Base-by-base conservation (phyloP, 257 asterid genomes). In the Leptodermis oblonga region DNA sequence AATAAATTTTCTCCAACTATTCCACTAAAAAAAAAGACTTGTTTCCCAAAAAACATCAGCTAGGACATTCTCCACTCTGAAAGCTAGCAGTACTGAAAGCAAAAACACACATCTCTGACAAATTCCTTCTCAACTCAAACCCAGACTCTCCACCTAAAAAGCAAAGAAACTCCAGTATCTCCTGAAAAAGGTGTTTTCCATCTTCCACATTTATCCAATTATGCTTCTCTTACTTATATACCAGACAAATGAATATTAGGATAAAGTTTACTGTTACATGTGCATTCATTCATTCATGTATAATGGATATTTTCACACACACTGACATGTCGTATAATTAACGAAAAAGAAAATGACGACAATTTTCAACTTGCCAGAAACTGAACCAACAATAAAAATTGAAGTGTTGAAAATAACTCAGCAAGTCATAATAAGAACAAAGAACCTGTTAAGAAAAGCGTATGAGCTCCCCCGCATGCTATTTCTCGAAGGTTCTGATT, bases 381-480 rank as follows among this genome's bases (percentile, higher is more conserved):
- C 8, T n/a, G 39, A 62, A 52, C 13, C 22, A 36, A 36, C 9
- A 62, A 4, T 1, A 37, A 7, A 51, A 17, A 22, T 3, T 17
- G 2, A 48, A 4, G 25, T 17, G 54, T 48, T 17, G 3, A 9
- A 5, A 48, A 48, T 48, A 48, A 48, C 4, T 48, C 23, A 0
- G 54, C 54, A 48, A 17, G 17, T 15, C 18, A 48, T 15, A 48
- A 9, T 2, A 48, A 48, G 48, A 46, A 46, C 52, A 46, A 48
- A 56, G 31, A 11, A 93, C 99, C 97, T 53, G 96, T 83, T 31
- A 94, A 90, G 62, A 94, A 94, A 66, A 90, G 99, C 18, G 97
- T 86, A 75, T 91, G 99, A 71, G 99, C 97, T 37, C 99, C 99
- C 43, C 97, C 99, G 62, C 96, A 90, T 46, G 96, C 89, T 71